Evolutionary conservation across 331 rosid species (phyloP).

Genomic region (Rosa hybrid): DNA sequence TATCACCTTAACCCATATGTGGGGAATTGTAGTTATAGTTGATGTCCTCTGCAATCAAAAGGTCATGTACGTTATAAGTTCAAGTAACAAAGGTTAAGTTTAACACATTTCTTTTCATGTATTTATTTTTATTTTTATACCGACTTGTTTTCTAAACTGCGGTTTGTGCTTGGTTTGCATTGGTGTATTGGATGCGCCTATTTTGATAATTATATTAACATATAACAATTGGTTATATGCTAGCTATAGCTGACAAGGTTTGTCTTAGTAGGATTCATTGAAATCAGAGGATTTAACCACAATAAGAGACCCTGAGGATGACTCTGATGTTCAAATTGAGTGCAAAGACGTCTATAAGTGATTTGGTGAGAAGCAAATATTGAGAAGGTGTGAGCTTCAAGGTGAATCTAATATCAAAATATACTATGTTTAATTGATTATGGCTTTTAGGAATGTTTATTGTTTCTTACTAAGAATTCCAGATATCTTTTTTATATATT

Average conservation of each 20-base stretch:
- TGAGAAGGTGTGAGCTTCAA: slow-evolving; percentile 95
- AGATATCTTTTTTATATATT: too few relatives aligned
- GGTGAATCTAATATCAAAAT: slow-evolving; percentile 48
- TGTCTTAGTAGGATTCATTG: slow-evolving; percentile 58
- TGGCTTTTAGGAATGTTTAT: background rate
- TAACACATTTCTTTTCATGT: background rate
- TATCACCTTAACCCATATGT: background rate
- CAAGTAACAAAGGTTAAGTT: background rate
- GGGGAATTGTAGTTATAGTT: background rate
- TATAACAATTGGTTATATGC: background rate
- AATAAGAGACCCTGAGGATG: slow-evolving; percentile 47
- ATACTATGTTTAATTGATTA: slow-evolving; percentile 2
- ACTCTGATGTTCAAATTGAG: slow-evolving; percentile 87
- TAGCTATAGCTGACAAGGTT: slow-evolving; percentile 26
- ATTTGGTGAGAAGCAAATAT: slow-evolving; percentile 89
- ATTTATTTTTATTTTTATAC: background rate
- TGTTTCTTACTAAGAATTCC: background rate
- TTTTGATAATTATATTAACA: background rate
- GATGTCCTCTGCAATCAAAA: background rate
- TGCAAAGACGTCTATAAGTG: slow-evolving; percentile 86
- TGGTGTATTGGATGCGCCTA: background rate
- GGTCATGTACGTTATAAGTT: background rate
- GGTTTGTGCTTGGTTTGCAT: too few relatives aligned
- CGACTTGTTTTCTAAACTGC: background rate
- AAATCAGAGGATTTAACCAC: slow-evolving; percentile 56